These are phyloP conservation scores for Actinidia chinensis DNA, from an alignment of 179 eudicot genomes.

Conservation along the genomic window DNA sequence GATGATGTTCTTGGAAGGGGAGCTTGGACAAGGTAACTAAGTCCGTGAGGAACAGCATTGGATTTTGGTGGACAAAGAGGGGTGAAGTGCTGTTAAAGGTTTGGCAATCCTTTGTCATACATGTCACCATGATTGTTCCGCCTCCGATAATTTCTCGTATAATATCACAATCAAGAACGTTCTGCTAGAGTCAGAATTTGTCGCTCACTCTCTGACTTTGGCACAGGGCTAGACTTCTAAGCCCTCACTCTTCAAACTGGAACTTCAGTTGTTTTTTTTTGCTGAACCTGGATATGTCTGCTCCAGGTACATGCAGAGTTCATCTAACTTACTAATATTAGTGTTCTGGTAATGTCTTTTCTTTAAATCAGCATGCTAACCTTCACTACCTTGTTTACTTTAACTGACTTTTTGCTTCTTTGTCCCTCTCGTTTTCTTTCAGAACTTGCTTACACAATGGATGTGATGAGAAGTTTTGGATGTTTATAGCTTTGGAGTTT, in stretches of 20 bases:
- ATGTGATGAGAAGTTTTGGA: no score
- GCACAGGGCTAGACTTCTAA: neutral
- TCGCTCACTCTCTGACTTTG: neutral
- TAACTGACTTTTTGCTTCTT: no score
- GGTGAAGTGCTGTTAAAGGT: neutral
- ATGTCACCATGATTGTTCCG: neutral
- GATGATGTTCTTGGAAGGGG: neutral
- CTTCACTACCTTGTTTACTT: no score
- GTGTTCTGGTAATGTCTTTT: no score
- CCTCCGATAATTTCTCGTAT: neutral
- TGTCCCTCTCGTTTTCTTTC: no score
- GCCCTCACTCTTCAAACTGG: neutral
- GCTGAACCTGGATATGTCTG: no score
- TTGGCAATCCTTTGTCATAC: constrained; percentile 5
- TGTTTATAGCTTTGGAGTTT: no score
- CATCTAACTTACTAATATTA: no score
- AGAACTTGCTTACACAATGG: no score
- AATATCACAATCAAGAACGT: constrained; percentile 4
- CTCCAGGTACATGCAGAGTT: no score
- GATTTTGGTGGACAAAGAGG: neutral
- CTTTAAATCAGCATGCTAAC: no score
- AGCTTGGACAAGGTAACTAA: constrained; percentile 1
- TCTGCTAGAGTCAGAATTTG: neutral
- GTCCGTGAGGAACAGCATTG: neutral
- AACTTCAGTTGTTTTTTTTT: no score